Conservation (phyloP, 2,329 filamentous ascomycete genomes). For the Ophiostoma novo-ulmi region DNA sequence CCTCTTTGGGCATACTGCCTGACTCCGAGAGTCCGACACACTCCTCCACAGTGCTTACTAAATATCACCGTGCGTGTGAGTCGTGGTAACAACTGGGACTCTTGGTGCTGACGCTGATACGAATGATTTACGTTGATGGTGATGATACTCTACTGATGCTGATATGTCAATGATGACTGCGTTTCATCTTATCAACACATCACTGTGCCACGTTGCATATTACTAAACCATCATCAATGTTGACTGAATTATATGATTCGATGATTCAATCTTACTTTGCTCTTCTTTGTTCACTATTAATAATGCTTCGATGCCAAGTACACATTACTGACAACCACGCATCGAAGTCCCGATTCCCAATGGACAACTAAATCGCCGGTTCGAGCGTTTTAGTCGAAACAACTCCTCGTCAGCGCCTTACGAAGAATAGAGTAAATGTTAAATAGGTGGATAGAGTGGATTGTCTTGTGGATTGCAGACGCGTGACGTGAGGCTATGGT, state of each 20-base stretch:
- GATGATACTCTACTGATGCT: conserved; percentile 3
- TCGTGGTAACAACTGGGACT: background rate
- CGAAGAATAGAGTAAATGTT: background rate
- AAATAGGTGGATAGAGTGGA: background rate
- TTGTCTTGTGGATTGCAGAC: background rate
- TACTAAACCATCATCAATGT: background rate
- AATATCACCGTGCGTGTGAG: background rate
- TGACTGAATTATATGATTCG: background rate
- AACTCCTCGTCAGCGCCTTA: conserved; percentile 14
- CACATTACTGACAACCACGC: background rate
- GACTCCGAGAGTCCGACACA: background rate
- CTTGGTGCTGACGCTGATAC: background rate
- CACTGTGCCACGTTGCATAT: background rate
- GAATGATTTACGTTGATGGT: background rate
- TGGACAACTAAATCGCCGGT: background rate
- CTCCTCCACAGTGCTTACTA: background rate
- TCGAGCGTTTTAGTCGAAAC: background rate
- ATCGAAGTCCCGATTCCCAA: background rate
- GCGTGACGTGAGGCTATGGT: background rate
- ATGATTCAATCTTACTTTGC: background rate
- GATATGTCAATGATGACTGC: background rate
- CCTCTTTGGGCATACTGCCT: conserved; percentile 7
- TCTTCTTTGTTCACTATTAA: background rate
- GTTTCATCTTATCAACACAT: background rate
- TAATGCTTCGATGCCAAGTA: background rate